Percentiles rank a stretch among this genome's conserved stretches.
These are phyloP conservation scores for Aspergillus biplanus DNA, from an alignment of 495 filamentous ascomycete genomes.

Conservation along the genomic window DNA sequence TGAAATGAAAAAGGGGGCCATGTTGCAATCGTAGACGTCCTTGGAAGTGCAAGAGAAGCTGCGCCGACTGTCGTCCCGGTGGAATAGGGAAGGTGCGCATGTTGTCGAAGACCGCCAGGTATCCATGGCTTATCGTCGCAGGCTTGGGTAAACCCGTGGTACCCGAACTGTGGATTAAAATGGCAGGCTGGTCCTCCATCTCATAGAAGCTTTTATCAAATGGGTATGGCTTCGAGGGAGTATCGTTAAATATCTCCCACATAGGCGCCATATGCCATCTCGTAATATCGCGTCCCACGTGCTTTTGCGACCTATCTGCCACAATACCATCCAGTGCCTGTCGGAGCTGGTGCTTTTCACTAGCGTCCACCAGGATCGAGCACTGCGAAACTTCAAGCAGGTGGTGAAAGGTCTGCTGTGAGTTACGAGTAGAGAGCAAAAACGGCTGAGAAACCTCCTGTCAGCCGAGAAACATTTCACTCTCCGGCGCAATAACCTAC, in stretches of 20 bases:
- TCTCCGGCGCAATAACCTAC: conserved; percentile 5
- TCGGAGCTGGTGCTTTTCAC: conserved; percentile 19
- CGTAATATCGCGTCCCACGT: too few relatives aligned
- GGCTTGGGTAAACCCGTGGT: conserved; percentile 58
- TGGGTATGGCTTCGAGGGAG: conserved; percentile 18
- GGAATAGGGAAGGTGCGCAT: conserved; percentile 31
- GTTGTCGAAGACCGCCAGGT: conserved; percentile 45
- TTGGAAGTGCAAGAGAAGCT: neutral
- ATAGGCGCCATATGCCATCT: conserved; percentile 33
- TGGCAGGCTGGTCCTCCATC: conserved; percentile 48
- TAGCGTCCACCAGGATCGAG: conserved; percentile 33
- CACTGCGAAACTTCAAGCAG: conserved; percentile 37
- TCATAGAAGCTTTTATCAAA: conserved; percentile 31
- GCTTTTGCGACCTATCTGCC: too few relatives aligned
- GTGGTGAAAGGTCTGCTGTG: conserved; percentile 34
- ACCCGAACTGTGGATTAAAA: conserved; percentile 62
- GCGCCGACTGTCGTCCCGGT: conserved; percentile 6
- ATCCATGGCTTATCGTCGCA: conserved; percentile 48
- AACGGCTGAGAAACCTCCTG: conserved; percentile 26
- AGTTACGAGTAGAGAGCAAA: conserved; percentile 45
- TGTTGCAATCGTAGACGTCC: conserved; percentile 1
- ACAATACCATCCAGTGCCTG: too few relatives aligned
- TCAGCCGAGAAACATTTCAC: neutral
- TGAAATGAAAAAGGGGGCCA: conserved; percentile 21
- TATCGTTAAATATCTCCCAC: conserved; percentile 19